A percentile compares a stretch with the other conserved stretches of the same genome.
Conservation (phyloP, 768 basidiomycete genomes). For the Leccinum subgranulosum region DNA sequence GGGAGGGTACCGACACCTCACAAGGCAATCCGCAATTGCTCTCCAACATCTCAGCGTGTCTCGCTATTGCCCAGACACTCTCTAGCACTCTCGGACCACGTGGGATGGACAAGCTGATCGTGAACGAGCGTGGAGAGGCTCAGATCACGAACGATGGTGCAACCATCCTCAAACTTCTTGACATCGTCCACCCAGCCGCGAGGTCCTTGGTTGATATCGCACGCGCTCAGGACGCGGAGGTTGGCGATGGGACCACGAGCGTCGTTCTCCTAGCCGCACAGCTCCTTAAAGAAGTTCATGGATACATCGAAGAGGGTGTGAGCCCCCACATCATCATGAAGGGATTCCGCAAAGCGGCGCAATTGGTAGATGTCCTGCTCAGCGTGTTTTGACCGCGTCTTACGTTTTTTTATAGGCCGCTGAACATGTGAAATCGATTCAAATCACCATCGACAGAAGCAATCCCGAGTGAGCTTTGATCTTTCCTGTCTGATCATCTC, state of each 20-base stretch:
- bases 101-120: conserved; percentile 99
- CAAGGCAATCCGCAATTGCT: conserved; percentile 91
- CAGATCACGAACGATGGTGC: conserved; percentile 99
- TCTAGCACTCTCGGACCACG: conserved; percentile 95
- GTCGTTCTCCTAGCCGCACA: conserved; percentile 95
- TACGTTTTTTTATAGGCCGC: conserved; percentile 53
- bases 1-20: conserved; percentile 94
- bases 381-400: conserved; percentile 8
- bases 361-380: conserved; percentile 57
- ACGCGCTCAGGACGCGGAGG: conserved; percentile 96
- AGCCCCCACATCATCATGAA: conserved; percentile 98
- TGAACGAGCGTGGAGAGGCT: conserved; percentile 88
- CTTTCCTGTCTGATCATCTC: not conserved
- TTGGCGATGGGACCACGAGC: conserved; percentile 97
- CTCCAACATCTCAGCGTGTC: conserved; percentile 95
- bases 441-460: conserved; percentile 85
- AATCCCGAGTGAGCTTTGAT: conserved; percentile 74
- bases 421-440: conserved; percentile 83
- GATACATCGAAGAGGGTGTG: conserved; percentile 94
- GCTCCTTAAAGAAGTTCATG: conserved; percentile 86
- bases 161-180: conserved; percentile 94
- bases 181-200: conserved; percentile 97
- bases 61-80: conserved; percentile 88
- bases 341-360: conserved; percentile 83
- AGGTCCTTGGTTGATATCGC: conserved; percentile 98